Conservation (phyloP, 257 asterid genomes). For the Solanum paucissectum region DNA sequence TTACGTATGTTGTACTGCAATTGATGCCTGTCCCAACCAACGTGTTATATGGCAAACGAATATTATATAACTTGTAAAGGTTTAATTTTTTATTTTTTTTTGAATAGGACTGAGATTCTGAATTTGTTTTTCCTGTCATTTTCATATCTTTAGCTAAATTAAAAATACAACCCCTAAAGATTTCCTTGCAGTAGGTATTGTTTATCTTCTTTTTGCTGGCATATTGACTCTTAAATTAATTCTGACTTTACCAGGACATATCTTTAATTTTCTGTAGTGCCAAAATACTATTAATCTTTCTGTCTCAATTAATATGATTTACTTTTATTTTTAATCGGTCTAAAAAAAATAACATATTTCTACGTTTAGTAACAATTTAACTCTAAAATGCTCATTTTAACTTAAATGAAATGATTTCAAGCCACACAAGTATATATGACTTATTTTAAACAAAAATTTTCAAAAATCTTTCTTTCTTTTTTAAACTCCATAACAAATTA, state of each 20-base stretch:
- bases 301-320: not conserved
- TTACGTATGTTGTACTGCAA: not conserved
- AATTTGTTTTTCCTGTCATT: not conserved
- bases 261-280: not conserved
- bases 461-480: no score
- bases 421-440: not conserved
- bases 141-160: not conserved
- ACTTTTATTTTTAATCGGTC: not conserved
- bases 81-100: not conserved
- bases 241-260: not conserved
- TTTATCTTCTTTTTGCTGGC: not conserved
- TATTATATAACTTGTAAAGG: not conserved
- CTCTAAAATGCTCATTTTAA: no score
- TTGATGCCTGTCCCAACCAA: not conserved
- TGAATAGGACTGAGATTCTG: not conserved
- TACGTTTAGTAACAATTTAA: no score
- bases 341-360: no score
- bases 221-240: not conserved
- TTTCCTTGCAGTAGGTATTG: not conserved
- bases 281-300: no score
- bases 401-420: no score
- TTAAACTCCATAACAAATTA: accelerated
- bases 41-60: not conserved
- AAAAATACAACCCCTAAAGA: not conserved
- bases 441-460: no score